Evolutionary conservation across 1,284 basidiomycete genomes (phyloP), one percentile per base, ranked within the genome.

Genomic region (Gomphus sp.): DNA sequence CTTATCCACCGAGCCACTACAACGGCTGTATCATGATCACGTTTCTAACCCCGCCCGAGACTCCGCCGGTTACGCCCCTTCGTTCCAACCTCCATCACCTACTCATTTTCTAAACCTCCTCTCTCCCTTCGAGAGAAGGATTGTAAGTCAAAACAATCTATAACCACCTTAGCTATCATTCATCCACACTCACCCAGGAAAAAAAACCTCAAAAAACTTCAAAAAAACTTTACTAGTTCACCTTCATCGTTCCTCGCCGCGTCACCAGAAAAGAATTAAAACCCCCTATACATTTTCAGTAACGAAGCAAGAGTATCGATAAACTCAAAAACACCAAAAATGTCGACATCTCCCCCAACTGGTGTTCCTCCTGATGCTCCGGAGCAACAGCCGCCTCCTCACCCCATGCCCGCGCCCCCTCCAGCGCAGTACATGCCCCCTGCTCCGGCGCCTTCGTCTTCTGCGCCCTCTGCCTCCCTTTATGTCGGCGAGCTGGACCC

Each of bases 401-500:
- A 67, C 62, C 66, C 76, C 63, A 64, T 70, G 59, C 69, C 77
- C 56, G 71, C 73, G 55, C 71, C 77, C 56, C 79, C 81, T 60
- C 74, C 84, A 44, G 76, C 80, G 53, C 73, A 81, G 7, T 83
- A 83, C 73, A 82, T 80, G 69, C 76, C 79, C 34, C 75, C 80
- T 63, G 72, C 80, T 52, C 77, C 79, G 34, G 61, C 65, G 18
- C 78, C 81, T 63, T 70, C 72, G 53, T 74, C 81, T 12, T 76
- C 79, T 59, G 75, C 82, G 61, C 87, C 89, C 49, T 91, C 89
- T 61, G 92, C 95, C 43, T 97, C 93, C 62, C 91, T 99, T 69
- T 99, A 99, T 76, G 97, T 99, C 64, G 97, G 97, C 65, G 97
- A 99, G 80, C 89, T 99, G 67, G 97, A 99, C 76, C 87, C 90